A percentile compares a stretch with the other conserved stretches of the same genome.
Evolutionary conservation across 345 rosid genomes (phyloP).

Genomic region (Reutealis trisperma): DNA sequence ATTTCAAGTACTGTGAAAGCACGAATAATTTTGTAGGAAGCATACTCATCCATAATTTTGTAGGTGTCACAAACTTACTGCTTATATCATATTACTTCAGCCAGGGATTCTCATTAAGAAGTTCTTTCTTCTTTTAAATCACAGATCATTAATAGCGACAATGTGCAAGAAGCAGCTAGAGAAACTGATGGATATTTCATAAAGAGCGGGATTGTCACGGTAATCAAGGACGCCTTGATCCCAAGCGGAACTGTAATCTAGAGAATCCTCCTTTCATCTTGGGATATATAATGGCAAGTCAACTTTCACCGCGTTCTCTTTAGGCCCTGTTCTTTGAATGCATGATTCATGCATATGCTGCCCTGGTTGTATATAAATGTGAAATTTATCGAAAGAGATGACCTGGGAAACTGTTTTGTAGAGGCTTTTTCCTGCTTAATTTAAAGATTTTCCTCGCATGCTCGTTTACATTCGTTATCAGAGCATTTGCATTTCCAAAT

Average conservation of each 20-base stretch:
- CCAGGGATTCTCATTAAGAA: too few species aligned
- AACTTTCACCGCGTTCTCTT: background rate
- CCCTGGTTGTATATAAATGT: too few species aligned
- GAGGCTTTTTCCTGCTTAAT: too few species aligned
- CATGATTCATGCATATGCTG: too few species aligned
- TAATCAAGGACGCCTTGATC: constrained; percentile 92
- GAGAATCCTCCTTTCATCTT: constrained; percentile 9
- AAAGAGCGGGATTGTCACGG: constrained; percentile 93
- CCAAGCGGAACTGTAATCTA: constrained; percentile 85
- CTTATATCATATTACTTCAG: background rate
- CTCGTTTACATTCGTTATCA: too few species aligned
- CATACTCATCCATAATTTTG: background rate
- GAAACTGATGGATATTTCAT: constrained; percentile 97
- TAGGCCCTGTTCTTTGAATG: too few species aligned
- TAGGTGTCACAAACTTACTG: background rate
- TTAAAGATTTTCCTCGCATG: too few species aligned
- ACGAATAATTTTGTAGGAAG: background rate
- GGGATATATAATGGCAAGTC: too few species aligned
- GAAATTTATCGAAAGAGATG: too few species aligned
- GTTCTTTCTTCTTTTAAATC: background rate
- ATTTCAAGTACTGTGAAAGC: background rate
- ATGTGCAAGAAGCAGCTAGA: constrained; percentile 92
- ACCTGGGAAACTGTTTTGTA: too few species aligned
- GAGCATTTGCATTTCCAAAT: too few species aligned
- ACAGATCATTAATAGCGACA: constrained; percentile 81